Conservation (phyloP, 2,329 filamentous ascomycete species). For the Fusarium austroafricanum region DNA sequence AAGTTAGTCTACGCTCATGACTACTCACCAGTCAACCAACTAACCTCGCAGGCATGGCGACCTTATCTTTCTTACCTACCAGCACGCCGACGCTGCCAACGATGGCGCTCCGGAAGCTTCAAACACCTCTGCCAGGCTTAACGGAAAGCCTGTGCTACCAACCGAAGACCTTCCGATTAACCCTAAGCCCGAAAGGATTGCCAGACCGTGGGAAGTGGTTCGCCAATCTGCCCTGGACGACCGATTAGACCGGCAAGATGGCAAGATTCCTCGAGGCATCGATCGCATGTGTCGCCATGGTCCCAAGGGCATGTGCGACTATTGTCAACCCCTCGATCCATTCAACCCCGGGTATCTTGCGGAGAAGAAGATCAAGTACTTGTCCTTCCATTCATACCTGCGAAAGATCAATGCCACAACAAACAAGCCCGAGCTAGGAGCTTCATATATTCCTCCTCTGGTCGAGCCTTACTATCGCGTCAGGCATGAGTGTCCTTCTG, state of each 20-base stretch:
- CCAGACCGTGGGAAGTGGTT: conserved; percentile 81
- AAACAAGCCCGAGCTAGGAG: conserved; percentile 93
- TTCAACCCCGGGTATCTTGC: conserved; percentile 89
- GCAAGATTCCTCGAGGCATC: conserved; percentile 82
- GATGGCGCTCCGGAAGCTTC: conserved; percentile 46
- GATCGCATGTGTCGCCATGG: conserved; percentile 97
- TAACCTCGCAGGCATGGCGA: conserved; percentile 75
- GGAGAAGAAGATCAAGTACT: conserved; percentile 98
- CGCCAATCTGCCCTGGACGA: conserved; percentile 90
- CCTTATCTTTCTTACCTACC: conserved; percentile 87
- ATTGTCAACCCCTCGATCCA: conserved; percentile 96
- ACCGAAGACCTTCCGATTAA: conserved; percentile 75
- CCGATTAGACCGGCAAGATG: conserved; percentile 84
- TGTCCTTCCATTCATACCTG: conserved; percentile 94
- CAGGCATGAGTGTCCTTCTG: conserved; percentile 87
- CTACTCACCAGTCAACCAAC: not conserved
- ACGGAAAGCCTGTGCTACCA: conserved; percentile 78
- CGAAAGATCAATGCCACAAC: conserved; percentile 96
- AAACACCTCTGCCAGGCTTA: conserved; percentile 74
- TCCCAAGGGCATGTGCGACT: conserved; percentile 98
- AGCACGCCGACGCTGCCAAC: conserved; percentile 62
- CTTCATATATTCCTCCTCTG: conserved; percentile 95
- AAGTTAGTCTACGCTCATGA: conserved; percentile 56
- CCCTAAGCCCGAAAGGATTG: conserved; percentile 71
- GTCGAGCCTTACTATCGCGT: conserved; percentile 94